phyloP scores from a whole-genome alignment of 2,329 filamentous ascomycete genomes.

The Aspergillus felis region DNA sequence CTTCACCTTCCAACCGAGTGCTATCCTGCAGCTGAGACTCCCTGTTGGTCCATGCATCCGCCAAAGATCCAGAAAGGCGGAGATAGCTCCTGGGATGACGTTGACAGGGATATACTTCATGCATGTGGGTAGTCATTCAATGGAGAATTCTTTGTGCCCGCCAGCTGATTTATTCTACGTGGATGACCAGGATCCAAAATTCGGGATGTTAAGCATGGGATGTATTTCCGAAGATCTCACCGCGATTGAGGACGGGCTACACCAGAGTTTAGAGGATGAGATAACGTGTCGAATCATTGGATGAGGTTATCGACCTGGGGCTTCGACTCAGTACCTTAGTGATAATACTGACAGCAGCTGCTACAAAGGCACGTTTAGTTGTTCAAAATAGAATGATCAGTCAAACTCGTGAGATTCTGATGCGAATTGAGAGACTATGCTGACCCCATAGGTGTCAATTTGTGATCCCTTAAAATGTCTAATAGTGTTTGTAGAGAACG shows the following conservation, averaged over 20 bases:
- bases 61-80: slow-evolving; percentile 6
- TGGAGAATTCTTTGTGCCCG: not conserved
- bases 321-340: not conserved
- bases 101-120: slow-evolving; percentile 20
- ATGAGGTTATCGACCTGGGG: not conserved
- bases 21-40: slow-evolving; percentile 11
- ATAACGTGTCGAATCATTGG: not conserved
- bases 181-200: not conserved
- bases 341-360: not conserved
- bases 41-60: slow-evolving; percentile 7
- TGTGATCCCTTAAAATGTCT: slow-evolving; percentile 4
- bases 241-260: not conserved
- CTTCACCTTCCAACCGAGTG: slow-evolving; percentile 17
- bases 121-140: slow-evolving; percentile 10
- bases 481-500: slow-evolving; percentile 2
- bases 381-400: not conserved
- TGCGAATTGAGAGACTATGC: not conserved
- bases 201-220: not conserved
- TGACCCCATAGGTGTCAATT: not conserved
- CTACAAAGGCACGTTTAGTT: not conserved
- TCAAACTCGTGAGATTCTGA: not conserved
- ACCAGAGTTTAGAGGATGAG: not conserved
- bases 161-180: not conserved
- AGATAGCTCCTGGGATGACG: slow-evolving; percentile 10
- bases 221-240: not conserved